Percentiles rank a stretch among this genome's conserved stretches.
Conservation (phyloP, 1,284 basidiomycete genomes). For the Neotropicomus parvogracilis region DNA sequence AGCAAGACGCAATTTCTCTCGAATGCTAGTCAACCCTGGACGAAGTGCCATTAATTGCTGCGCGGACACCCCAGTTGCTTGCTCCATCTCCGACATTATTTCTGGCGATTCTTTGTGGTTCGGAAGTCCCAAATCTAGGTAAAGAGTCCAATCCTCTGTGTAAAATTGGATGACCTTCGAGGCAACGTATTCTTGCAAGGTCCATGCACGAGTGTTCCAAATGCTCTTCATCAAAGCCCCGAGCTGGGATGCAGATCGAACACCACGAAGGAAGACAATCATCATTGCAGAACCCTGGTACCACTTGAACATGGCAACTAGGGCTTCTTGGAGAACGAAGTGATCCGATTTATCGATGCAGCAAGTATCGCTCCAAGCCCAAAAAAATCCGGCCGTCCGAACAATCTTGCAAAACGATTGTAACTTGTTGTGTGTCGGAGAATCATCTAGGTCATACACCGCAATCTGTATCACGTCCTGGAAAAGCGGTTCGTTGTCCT, state of each 20-base stretch:
- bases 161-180: background rate
- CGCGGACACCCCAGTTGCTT: background rate
- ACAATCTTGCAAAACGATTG: constrained; percentile 1
- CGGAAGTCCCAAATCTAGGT: background rate
- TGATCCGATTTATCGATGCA: background rate
- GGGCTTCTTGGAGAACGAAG: background rate
- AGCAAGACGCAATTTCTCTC: background rate
- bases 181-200: background rate
- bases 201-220: constrained; percentile 1
- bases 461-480: background rate
- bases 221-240: background rate
- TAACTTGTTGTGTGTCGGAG: background rate
- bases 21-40: background rate
- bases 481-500: background rate
- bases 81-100: background rate
- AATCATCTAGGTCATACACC: background rate
- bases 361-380: background rate
- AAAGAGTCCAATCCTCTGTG: background rate
- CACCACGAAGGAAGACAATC: background rate
- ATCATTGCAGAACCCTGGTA: background rate
- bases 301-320: background rate
- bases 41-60: background rate
- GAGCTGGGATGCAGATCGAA: background rate
- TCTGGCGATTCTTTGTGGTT: background rate
- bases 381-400: background rate